Conservation (phyloP, 2,329 filamentous ascomycete species). For the Microcera coccophila region DNA sequence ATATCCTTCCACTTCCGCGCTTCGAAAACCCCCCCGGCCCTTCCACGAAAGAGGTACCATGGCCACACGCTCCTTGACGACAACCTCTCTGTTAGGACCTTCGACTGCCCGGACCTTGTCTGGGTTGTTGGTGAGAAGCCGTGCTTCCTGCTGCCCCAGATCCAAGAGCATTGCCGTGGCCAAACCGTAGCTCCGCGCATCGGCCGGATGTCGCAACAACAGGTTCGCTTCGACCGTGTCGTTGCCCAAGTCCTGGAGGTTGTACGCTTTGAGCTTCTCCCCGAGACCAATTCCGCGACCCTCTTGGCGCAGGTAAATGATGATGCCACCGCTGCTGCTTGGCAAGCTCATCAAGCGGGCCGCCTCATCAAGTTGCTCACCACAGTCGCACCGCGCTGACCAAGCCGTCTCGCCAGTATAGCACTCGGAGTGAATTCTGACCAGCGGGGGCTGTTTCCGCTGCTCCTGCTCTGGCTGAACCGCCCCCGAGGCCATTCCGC, state of each 20-base stretch:
- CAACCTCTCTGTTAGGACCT: slow-evolving; percentile 80
- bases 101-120: slow-evolving; percentile 95
- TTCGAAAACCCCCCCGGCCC: slow-evolving; percentile 75
- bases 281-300: slow-evolving; percentile 91
- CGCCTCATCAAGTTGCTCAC: slow-evolving; percentile 95
- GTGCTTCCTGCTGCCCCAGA: slow-evolving; percentile 72
- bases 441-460: slow-evolving; percentile 55
- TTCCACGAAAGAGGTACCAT: slow-evolving; percentile 97
- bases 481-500: slow-evolving; percentile 49
- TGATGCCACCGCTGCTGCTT: slow-evolving; percentile 70
- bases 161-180: slow-evolving; percentile 92
- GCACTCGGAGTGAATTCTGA: slow-evolving; percentile 95
- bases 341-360: slow-evolving; percentile 85
- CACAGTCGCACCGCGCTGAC: slow-evolving; percentile 96
- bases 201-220: slow-evolving; percentile 83
- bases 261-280: slow-evolving; percentile 97
- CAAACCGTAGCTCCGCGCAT: slow-evolving; percentile 92
- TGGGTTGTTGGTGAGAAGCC: slow-evolving; percentile 91
- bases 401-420: slow-evolving; percentile 98
- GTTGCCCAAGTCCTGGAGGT: slow-evolving; percentile 92
- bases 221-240: slow-evolving; percentile 97
- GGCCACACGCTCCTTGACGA: slow-evolving; percentile 83
- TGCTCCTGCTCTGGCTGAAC: slow-evolving; percentile 10
- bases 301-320: slow-evolving; percentile 93
- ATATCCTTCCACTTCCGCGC: slow-evolving; percentile 89